These are phyloP conservation scores for Lizonia empirigonia DNA, from an alignment of 2,329 filamentous ascomycete species.

Conservation along the genomic window DNA sequence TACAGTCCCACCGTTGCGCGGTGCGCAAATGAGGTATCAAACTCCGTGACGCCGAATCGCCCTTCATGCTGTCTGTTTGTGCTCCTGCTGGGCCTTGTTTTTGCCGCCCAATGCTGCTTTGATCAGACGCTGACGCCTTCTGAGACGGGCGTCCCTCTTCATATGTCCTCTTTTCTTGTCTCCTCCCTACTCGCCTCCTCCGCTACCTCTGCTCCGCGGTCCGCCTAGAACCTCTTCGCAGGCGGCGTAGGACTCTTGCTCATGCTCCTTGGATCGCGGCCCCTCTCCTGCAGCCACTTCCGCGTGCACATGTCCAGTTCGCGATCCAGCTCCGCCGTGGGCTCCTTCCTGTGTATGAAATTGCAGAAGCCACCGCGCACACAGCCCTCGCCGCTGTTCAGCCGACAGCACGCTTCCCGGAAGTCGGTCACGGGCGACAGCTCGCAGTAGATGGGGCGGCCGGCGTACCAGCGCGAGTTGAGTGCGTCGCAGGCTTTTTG, in stretches of 20 bases:
- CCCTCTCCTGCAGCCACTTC: constrained; percentile 91
- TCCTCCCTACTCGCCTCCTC: constrained; percentile 41
- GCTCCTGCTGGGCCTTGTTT: neutral
- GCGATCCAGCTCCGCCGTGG: constrained; percentile 81
- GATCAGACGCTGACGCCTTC: too few species aligned
- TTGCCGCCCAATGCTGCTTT: neutral
- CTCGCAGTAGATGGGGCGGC: constrained; percentile 97
- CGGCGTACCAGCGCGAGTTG: constrained; percentile 96
- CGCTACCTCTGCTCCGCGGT: constrained; percentile 50
- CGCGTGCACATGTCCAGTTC: constrained; percentile 88
- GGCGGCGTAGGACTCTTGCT: constrained; percentile 86
- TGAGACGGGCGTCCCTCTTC: neutral
- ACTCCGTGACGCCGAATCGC: constrained; percentile 21
- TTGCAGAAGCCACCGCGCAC: constrained; percentile 98
- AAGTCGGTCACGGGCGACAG: constrained; percentile 97
- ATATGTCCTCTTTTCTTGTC: neutral
- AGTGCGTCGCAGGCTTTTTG: constrained; percentile 92
- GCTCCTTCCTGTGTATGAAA: constrained; percentile 98
- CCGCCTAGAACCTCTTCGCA: constrained; percentile 52
- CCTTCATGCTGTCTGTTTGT: constrained; percentile 1
- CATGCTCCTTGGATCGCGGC: constrained; percentile 81
- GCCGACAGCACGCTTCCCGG: constrained; percentile 91
- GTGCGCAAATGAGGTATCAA: constrained; percentile 24
- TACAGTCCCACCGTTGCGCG: constrained; percentile 22
- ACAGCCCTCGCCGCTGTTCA: constrained; percentile 94